Base-by-base conservation (phyloP, 2,329 filamentous ascomycete species). In the Cladosporium sp. region DNA sequence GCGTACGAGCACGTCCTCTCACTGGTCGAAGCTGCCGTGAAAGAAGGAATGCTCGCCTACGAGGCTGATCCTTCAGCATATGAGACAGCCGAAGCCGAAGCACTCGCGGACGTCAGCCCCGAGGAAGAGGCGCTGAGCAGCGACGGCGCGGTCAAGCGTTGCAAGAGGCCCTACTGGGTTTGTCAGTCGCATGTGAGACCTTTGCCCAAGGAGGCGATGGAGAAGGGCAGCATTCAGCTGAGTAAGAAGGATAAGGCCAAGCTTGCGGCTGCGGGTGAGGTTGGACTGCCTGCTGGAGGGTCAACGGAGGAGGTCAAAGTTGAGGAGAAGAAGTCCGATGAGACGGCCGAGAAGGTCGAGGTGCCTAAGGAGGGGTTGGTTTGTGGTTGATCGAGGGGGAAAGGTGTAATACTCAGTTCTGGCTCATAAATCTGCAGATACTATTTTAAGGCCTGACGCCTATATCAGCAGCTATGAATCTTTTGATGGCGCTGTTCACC, bases 171-270 rank as follows among this genome's bases (percentile, higher is more conserved):
- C 1, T 97, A 87, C 83, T 97, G 91, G 90, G 81, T 96, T 3
- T 91, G 86, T 53, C 92, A 97, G 75, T 88, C 93, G 3, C 90
- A 96, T 66, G 83, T 97, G 6, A 79, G 92, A 57, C 92, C 91
- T 39, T 72, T 97, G 67, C 94, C 94, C 0, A 89, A 88, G 64
- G 93, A 97, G 75, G 94, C 94, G 44, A 56, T 71, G 37, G 66
- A 67, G 59, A 71, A 73, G 58, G 69, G 71, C 24, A 68, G 64
- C 40, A 49, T 71, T 42, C 65, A 68, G 55, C 44, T 71, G 22
- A 69, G 66, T 45, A 71, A 71, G 59, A 71, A 68, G 58, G 65
- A 69, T 54, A 61, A 62, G 39, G 64, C 62, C 19, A 66, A 63
- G 60, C 56, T 71, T 19, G 61, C 68, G 60, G 59, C 61, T 52